Evolutionary conservation across 2,329 filamentous ascomycete species (phyloP).

Genomic region (Cladosporium sp.): DNA sequence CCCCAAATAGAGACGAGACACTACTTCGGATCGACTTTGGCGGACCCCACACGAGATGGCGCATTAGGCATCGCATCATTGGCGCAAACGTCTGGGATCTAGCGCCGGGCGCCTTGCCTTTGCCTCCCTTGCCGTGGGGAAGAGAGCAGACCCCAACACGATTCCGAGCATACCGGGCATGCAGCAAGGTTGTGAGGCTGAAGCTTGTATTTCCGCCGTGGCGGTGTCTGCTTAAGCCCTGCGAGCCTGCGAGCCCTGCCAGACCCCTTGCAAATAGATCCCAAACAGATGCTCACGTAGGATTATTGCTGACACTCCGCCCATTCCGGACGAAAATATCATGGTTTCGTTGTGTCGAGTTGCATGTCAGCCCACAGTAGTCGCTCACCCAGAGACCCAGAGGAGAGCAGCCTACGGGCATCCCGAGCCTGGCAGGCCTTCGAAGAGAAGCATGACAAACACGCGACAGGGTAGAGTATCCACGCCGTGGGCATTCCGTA

Average conservation of each 20-base stretch:
- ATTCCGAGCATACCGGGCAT: conserved; percentile 2
- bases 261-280: too few species aligned
- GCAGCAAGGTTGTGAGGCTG: conserved; percentile 10
- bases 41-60: conserved; percentile 1
- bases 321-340: neutral
- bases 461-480: neutral
- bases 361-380: neutral
- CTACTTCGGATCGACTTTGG: neutral
- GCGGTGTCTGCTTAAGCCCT: neutral
- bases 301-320: neutral
- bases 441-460: neutral
- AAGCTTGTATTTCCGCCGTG: conserved; percentile 6
- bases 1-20: conserved; percentile 14
- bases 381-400: neutral
- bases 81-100: conserved; percentile 2
- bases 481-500: neutral
- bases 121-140: conserved; percentile 10
- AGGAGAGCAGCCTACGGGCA: neutral
- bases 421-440: neutral
- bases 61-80: conserved; percentile 13
- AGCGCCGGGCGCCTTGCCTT: conserved; percentile 9
- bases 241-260: too few species aligned
- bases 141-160: conserved; percentile 4
- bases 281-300: neutral
- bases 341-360: neutral